phyloP scores from a whole-genome alignment of 805 yeast species.

The Candida ipomoeae region DNA sequence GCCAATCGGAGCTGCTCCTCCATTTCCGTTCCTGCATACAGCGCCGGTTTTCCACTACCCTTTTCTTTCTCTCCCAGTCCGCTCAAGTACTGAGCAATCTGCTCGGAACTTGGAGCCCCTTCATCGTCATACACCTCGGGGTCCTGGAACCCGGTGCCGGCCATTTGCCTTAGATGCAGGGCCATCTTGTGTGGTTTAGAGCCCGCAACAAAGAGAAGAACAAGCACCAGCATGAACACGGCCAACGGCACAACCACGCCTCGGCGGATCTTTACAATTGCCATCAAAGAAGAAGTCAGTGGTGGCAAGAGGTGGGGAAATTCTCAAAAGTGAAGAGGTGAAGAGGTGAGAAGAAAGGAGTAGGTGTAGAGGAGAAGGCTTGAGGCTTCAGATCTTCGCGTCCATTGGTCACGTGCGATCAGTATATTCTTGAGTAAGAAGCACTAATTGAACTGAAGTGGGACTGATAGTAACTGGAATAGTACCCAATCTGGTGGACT shows the following conservation, averaged over 20 bases:
- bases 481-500: too few species aligned
- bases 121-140: constrained; percentile 1
- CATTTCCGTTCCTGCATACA: neutral
- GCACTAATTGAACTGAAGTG: too few species aligned
- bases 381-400: too few species aligned
- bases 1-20: neutral
- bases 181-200: constrained; percentile 17
- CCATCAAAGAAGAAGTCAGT: neutral
- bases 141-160: constrained; percentile 3
- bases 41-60: too few species aligned
- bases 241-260: constrained; percentile 1
- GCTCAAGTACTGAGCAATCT: neutral
- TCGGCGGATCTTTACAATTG: constrained; percentile 2
- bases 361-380: too few species aligned
- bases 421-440: too few species aligned
- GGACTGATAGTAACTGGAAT: too few species aligned
- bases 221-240: neutral
- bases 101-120: neutral
- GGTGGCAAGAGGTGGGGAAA: neutral
- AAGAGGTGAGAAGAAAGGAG: too few species aligned
- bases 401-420: too few species aligned
- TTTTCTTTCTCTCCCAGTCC: neutral
- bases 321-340: too few species aligned
- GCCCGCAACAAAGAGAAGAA: constrained; percentile 7
- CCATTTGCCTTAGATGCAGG: constrained; percentile 8